Evolutionary conservation across 2,329 filamentous ascomycete species (phyloP), one percentile per base, ranked within the genome.

Genomic region (Ophiostoma angusticollis): DNA sequence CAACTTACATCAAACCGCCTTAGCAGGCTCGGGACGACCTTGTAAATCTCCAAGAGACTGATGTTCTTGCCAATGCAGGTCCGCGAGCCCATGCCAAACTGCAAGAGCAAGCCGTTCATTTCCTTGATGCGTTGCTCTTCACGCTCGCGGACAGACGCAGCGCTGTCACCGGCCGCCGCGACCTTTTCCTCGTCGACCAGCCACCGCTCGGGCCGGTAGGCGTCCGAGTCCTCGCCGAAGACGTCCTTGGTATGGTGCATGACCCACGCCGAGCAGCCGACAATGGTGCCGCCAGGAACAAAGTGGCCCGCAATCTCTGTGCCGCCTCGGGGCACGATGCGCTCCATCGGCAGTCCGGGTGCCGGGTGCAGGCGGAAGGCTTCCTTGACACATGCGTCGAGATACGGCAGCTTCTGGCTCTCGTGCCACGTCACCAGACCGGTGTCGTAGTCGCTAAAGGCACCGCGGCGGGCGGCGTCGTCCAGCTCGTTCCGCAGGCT

Each of bases 311-410:
- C 67, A 37, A 85, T 78, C 31, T 77, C 70, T 18, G 68, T 64
- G 9, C 80, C 80, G 16, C 70, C 63, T 0, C 65, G 58, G 0
- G 83, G 83, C 0, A 84, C 79, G 32, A 87, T 64, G 43, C 84
- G 71, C 57, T 89, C 83, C 31, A 89, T 64, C 0, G 78, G 75
- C 5, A 87, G 61, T 0, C 81, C 83, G 0, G 79, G 70, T 0
- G 82, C 80, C 0, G 84, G 83, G 54, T 87, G 80, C 49, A 85
- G 54, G 11, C 82, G 73, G 61, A 87, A 83, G 5, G 78, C 73
- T 56, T 91, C 84, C 52, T 87, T 83, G 50, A 89, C 69, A 40
- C 76, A 78, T 4, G 82, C 83, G 50, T 86, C 80, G 6, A 91
- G 72, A 54, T 87, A 91, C 0, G 74, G 72, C 2, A 91, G 65